Evolutionary conservation across 805 yeast species (phyloP).

Genomic region (Clavispora carvajalis): DNA sequence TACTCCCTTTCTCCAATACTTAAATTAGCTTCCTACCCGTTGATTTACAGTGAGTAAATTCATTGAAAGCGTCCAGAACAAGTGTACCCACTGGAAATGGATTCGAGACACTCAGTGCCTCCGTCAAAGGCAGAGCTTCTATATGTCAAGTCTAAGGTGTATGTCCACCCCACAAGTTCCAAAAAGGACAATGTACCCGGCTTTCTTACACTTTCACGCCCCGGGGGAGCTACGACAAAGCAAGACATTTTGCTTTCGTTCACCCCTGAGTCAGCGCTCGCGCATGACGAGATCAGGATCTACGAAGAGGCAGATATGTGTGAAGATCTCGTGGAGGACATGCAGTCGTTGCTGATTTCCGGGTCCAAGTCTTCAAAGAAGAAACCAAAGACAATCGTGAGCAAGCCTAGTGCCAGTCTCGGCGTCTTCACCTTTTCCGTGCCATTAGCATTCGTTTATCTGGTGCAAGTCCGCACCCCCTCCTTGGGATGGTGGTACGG

Average conservation of each 20-base stretch:
- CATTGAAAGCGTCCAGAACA: too few relatives aligned
- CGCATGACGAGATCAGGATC: slow-evolving; percentile 39
- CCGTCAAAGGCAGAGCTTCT: slow-evolving; percentile 38
- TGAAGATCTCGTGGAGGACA: slow-evolving; percentile 21
- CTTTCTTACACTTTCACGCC: slow-evolving; percentile 58
- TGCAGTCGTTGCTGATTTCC: slow-evolving; percentile 15
- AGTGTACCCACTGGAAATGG: slow-evolving; percentile 15
- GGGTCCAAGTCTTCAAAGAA: slow-evolving; percentile 6
- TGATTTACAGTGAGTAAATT: too few relatives aligned
- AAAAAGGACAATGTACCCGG: slow-evolving; percentile 79
- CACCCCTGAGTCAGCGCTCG: slow-evolving; percentile 53
- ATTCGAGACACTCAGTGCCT: neutral
- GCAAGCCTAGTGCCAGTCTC: slow-evolving; percentile 48
- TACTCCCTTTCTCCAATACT: neutral
- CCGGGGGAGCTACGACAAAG: slow-evolving; percentile 42
- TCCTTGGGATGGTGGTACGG: slow-evolving; percentile 91
- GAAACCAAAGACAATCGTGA: slow-evolving; percentile 27
- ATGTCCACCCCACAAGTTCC: slow-evolving; percentile 73
- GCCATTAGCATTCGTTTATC: slow-evolving; percentile 56
- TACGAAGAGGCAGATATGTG: slow-evolving; percentile 48
- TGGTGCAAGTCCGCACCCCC: slow-evolving; percentile 80
- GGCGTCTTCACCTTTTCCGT: slow-evolving; percentile 67
- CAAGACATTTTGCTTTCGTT: slow-evolving; percentile 61
- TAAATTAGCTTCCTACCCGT: too few relatives aligned
- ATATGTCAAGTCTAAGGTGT: slow-evolving; percentile 64